Evolutionary conservation across 805 yeast species (phyloP).

Genomic region (Myxozyma neotropica): DNA sequence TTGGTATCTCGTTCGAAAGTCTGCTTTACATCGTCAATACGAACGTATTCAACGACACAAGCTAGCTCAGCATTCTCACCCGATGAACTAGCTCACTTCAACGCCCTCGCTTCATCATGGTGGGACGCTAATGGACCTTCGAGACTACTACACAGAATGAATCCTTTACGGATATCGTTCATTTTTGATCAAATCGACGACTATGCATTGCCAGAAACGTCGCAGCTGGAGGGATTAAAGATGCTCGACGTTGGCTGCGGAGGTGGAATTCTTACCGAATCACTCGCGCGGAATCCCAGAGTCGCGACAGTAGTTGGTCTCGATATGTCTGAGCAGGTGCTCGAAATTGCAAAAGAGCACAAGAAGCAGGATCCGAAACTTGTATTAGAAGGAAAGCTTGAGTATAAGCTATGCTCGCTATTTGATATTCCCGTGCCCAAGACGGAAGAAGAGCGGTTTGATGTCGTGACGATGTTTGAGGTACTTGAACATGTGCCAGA

Average conservation of each 20-base stretch:
- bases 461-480: slow-evolving; percentile 88
- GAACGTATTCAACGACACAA: no score
- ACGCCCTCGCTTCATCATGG: slow-evolving; percentile 91
- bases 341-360: slow-evolving; percentile 78
- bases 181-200: slow-evolving; percentile 63
- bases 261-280: slow-evolving; percentile 92
- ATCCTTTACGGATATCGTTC: slow-evolving; percentile 84
- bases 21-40: neutral
- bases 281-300: slow-evolving; percentile 70
- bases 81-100: slow-evolving; percentile 79
- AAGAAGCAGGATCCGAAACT: slow-evolving; percentile 65
- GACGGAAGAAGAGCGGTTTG: slow-evolving; percentile 52
- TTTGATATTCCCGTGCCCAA: slow-evolving; percentile 59
- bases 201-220: slow-evolving; percentile 60
- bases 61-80: slow-evolving; percentile 20
- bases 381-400: slow-evolving; percentile 42
- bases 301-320: slow-evolving; percentile 72
- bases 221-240: slow-evolving; percentile 63
- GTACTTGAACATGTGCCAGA: slow-evolving; percentile 91
- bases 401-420: slow-evolving; percentile 47
- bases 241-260: slow-evolving; percentile 96
- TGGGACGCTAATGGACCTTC: slow-evolving; percentile 97
- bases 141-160: slow-evolving; percentile 92
- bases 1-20: neutral
- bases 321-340: slow-evolving; percentile 81